These are phyloP conservation scores for Rubus idaeus DNA, from an alignment of 306 rosid species.

Conservation along the genomic window DNA sequence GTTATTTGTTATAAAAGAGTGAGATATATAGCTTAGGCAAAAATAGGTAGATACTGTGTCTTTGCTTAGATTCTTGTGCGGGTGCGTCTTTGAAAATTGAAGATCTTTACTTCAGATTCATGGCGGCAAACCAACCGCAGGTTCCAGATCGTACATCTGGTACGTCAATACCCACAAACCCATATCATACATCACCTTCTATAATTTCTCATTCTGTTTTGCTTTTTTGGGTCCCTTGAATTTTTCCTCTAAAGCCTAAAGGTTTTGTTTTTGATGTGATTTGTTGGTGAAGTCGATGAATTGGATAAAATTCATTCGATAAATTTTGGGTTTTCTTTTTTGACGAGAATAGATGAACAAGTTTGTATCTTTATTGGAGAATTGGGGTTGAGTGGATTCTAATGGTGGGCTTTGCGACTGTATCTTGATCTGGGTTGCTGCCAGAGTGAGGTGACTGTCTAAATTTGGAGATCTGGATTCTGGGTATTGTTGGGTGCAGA, in stretches of 20 bases:
- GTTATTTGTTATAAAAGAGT: background rate
- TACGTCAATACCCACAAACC: slow-evolving; percentile 26
- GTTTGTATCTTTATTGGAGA: background rate
- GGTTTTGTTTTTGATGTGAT: background rate
- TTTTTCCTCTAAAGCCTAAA: background rate
- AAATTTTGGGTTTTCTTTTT: background rate
- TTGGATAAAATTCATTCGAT: background rate
- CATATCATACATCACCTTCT: slow-evolving; percentile 1
- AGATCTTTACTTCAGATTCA: slow-evolving; percentile 53
- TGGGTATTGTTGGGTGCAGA: slow-evolving; percentile 7
- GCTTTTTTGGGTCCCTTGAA: background rate
- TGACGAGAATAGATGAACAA: background rate
- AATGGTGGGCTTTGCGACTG: background rate
- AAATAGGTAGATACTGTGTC: slow-evolving; percentile 23
- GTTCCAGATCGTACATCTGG: slow-evolving; percentile 65
- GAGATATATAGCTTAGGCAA: background rate
- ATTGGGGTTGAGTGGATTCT: background rate
- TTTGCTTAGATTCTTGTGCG: slow-evolving; percentile 39
- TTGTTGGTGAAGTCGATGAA: background rate
- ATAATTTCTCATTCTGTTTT: background rate
- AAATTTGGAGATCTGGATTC: slow-evolving; percentile 38
- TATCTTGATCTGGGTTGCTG: slow-evolving; percentile 24
- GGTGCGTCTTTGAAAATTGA: slow-evolving; percentile 28
- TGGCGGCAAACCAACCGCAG: slow-evolving; percentile 77
- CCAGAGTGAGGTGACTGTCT: slow-evolving; percentile 14